Percentiles rank a stretch among this genome's conserved stretches.
These are phyloP conservation scores for Monosporozyma unispora DNA, from an alignment of 805 yeast genomes.

Conservation along the genomic window DNA sequence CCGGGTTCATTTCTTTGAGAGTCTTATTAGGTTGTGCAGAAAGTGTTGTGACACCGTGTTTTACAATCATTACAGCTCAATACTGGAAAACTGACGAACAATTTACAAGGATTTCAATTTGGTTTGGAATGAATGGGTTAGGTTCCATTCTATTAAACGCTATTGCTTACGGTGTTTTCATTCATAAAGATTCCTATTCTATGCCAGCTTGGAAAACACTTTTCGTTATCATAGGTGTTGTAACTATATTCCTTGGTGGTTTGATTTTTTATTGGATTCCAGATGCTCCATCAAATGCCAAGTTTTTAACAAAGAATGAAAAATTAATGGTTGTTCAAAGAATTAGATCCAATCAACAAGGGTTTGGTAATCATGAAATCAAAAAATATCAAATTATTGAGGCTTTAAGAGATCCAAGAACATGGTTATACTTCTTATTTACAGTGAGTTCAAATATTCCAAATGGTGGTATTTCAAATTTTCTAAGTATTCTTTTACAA, in stretches of 20 bases:
- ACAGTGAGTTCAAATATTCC: slow-evolving; percentile 39
- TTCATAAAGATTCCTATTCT: slow-evolving; percentile 32
- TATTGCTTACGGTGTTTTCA: slow-evolving; percentile 47
- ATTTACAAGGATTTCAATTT: slow-evolving; percentile 35
- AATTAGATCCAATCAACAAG: slow-evolving; percentile 46
- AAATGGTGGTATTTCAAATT: slow-evolving; percentile 48
- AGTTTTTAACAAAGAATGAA: slow-evolving; percentile 37
- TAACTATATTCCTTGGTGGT: slow-evolving; percentile 45
- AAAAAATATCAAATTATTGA: slow-evolving; percentile 47
- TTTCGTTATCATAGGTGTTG: slow-evolving; percentile 50
- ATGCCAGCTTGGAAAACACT: slow-evolving; percentile 52
- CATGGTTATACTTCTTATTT: slow-evolving; percentile 39
- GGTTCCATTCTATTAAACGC: slow-evolving; percentile 44
- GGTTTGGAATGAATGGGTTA: slow-evolving; percentile 39
- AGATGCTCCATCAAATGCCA: slow-evolving; percentile 43
- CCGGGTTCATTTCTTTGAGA: slow-evolving; percentile 40
- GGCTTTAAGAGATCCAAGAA: slow-evolving; percentile 40
- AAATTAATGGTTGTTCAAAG: slow-evolving; percentile 41
- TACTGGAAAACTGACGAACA: slow-evolving; percentile 47
- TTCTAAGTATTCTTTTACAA: slow-evolving; percentile 37
- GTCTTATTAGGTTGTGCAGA: slow-evolving; percentile 45
- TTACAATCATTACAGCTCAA: slow-evolving; percentile 46
- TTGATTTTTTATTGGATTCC: slow-evolving; percentile 44
- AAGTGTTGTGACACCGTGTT: slow-evolving; percentile 47
- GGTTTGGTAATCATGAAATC: slow-evolving; percentile 48